Evolutionary conservation across 768 basidiomycete species (phyloP), one percentile per base, ranked within the genome.

Genomic region (Tephrocybe sp.): DNA sequence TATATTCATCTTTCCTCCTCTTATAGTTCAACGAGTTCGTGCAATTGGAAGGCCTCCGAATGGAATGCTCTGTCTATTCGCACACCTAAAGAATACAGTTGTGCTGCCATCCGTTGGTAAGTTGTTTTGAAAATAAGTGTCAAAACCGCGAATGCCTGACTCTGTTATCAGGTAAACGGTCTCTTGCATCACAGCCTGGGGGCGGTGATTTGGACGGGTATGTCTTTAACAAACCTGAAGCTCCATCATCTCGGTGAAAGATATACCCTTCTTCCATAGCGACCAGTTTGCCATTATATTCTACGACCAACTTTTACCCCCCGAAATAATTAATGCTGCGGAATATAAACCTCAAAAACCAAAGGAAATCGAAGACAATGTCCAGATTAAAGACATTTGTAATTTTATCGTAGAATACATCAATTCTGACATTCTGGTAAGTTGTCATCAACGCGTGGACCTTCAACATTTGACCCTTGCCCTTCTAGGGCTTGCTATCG

Each of bases 121-220:
- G 70, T 65, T 17, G 10, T 11, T 26, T 26, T 13, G 9, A 10
- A 12, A 19, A 30, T 12, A 16, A 35, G 42, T n/a, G n/a, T n/a
- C n/a, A n/a, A n/a, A n/a, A n/a, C n/a, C 13, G 32, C 1, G 14
- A 23, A 23, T 33, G 23, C 12, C n/a, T 42, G 20, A 1, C 9
- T 7, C 4, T 46, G 8, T 39, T 31, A 34, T 20, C 55, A 88
- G 85, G 84, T 4, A 50, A 58, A 1, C 78, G 85, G 32, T 85
- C 87, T 0, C 60, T 89, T 36, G 77, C 89, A 9, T 87, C 85
- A 2, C 81, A 78, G 53, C 73, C 89, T 14, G 84, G 78, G 8
- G 88, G 88, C 32, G 89, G 89, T 0, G 89, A 91, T 68, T 68
- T 90, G n/a, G 89, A 90, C 50, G 89, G 89, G 86, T 87, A 62